A percentile compares a stretch with the other conserved stretches of the same genome.
phyloP scores from a whole-genome alignment of 192 early-diverging fungal species.

The Backusella circina region DNA sequence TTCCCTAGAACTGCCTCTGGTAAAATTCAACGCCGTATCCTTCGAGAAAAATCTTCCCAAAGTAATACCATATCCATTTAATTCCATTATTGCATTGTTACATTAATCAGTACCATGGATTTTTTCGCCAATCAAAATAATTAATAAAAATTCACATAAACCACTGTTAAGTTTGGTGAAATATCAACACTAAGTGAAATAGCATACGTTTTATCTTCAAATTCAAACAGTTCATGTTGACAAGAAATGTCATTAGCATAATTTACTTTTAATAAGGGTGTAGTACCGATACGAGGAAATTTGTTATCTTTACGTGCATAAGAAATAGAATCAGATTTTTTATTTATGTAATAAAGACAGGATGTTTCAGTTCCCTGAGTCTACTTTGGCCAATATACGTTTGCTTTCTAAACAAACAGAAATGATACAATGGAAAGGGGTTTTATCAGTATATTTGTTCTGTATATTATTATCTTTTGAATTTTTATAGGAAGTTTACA shows the following conservation, averaged over 20 bases:
- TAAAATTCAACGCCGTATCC: background rate
- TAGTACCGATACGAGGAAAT: background rate
- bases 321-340: background rate
- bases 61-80: background rate
- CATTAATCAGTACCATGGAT: background rate
- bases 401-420: background rate
- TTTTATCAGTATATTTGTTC: background rate
- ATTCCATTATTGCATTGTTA: background rate
- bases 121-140: no score
- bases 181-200: background rate
- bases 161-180: background rate
- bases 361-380: background rate
- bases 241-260: background rate
- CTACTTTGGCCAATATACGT: background rate
- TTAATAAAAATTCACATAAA: no score
- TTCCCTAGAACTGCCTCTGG: background rate
- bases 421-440: background rate
- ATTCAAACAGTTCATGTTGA: background rate
- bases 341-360: background rate
- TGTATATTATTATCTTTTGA: background rate
- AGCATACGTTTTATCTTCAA: background rate
- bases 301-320: background rate
- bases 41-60: background rate
- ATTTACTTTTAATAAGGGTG: background rate
- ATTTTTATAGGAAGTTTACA: background rate